Base-by-base conservation (phyloP, 257 asterid species). In the Scutellaria baicalensis region DNA sequence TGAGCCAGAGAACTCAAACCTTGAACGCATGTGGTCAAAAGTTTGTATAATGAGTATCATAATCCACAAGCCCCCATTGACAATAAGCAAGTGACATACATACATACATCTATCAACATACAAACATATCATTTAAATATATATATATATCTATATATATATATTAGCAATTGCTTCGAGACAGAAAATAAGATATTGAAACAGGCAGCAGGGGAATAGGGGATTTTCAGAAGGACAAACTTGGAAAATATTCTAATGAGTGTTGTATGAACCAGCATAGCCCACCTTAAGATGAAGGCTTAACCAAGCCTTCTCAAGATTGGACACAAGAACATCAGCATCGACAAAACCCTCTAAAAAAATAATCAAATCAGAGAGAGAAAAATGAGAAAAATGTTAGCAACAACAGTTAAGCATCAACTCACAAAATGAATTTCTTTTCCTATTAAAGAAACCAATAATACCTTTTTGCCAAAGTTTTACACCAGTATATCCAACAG, bases 261-360 rank as follows among this genome's bases (percentile, higher is more conserved):
- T 52, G 59, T 56, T 47, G 40, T 52, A 69, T 52, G 62, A 16
- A 49, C 63, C 51, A 70, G 63, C 55, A 66, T 59, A 69, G 63
- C 79, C 63, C 77, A 91, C 99, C 96, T 91, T 96, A 74, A 93
- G 76, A 76, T 91, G 97, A 82, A 91, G 94, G 79, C 90, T 84
- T 80, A 91, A 74, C 99, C 99, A 91, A 64, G 93, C 89, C 80
- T 82, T 91, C 89, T 91, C 91, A 62, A 93, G 84, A 71, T 85
- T 84, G 75, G 96, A 86, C 18, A 86, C 84, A 59, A 93, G 83
- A 82, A 72, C 73, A 66, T 91, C 96, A 54, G 96, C 95, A 59
- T 82, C 57, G 55, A 93, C 84, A 82, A 82, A 78, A 66, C 90
- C 95, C 80, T 78, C 99, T 93, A 76, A 27, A 57, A 75, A 68